Evolutionary conservation across 345 rosid genomes (phyloP).

Genomic region (Brassica cretica): DNA sequence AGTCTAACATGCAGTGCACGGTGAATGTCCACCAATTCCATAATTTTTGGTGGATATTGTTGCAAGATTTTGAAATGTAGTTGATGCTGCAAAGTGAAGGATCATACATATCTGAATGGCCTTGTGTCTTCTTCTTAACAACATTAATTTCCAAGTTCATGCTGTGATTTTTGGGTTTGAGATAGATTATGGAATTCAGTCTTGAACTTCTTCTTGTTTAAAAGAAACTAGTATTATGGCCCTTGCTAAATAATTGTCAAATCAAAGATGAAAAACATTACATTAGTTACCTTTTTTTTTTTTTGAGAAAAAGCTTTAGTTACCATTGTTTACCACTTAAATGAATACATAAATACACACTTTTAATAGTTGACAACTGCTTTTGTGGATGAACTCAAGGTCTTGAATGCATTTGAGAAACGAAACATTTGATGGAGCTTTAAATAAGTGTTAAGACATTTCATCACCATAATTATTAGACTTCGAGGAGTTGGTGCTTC

Average conservation of each 20-base stretch:
- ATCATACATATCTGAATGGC: conserved; percentile 24
- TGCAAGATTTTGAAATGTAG: no score
- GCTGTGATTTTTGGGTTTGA: no score
- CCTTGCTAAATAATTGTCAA: background rate
- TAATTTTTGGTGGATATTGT: no score
- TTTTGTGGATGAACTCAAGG: background rate
- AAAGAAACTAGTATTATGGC: no score
- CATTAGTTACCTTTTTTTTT: background rate
- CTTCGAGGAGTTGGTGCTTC: background rate
- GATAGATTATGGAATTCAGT: no score
- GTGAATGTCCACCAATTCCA: no score
- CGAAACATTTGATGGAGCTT: background rate
- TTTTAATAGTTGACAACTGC: background rate
- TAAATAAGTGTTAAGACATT: background rate
- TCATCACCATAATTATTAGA: background rate
- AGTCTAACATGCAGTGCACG: no score
- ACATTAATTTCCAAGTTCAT: no score
- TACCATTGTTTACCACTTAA: background rate
- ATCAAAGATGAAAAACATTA: background rate
- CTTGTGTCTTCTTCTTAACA: background rate
- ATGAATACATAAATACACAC: background rate
- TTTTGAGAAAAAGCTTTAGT: no score
- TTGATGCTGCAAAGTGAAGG: conserved; percentile 31
- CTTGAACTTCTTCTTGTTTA: no score
- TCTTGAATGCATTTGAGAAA: background rate